Evolutionary conservation across 768 basidiomycete genomes (phyloP).

Genomic region (Podaxis sp.): DNA sequence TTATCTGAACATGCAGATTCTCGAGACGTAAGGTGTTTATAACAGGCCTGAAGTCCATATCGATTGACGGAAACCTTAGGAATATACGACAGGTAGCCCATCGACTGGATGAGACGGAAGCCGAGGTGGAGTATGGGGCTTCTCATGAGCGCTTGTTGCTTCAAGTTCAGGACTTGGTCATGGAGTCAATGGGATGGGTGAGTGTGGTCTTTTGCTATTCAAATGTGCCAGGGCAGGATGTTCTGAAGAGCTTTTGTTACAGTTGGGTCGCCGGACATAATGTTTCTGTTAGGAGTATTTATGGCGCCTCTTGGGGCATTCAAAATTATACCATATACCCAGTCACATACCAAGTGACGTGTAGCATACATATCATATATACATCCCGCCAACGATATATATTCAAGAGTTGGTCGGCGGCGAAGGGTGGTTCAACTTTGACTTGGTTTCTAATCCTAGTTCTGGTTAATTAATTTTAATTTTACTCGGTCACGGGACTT

Average conservation of each 20-base stretch:
- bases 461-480: neutral
- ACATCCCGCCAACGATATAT: too few species aligned
- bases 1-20: neutral
- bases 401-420: too few species aligned
- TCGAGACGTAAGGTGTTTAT: neutral
- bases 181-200: neutral
- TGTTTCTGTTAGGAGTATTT: too few species aligned
- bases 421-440: too few species aligned
- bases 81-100: neutral
- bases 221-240: too few species aligned
- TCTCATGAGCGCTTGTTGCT: neutral
- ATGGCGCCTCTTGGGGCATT: too few species aligned
- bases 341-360: too few species aligned
- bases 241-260: too few species aligned
- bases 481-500: conserved; percentile 7
- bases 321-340: too few species aligned
- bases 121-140: neutral
- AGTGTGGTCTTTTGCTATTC: neutral
- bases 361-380: too few species aligned
- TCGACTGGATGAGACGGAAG: neutral
- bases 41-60: neutral
- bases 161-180: neutral
- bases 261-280: too few species aligned
- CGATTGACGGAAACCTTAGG: neutral
- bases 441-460: neutral